Percentiles rank a stretch among this genome's conserved stretches.
Conservation (phyloP, 768 basidiomycete species). For the Leccinum broughii region DNA sequence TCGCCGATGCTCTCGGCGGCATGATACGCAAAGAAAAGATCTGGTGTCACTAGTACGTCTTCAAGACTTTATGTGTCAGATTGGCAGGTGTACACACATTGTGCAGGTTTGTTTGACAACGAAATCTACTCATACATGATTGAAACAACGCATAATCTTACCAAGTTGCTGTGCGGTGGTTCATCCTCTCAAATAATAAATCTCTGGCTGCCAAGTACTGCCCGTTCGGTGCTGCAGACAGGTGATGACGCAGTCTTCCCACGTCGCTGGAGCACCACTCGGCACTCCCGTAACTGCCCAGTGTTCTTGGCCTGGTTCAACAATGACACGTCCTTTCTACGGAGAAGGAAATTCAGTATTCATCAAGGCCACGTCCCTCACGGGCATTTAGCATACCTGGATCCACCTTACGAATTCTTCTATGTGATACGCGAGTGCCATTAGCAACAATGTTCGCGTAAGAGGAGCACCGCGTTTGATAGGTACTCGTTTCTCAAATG, state of each 20-base stretch:
- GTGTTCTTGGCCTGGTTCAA: conserved; percentile 38
- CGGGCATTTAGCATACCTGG: conserved; percentile 27
- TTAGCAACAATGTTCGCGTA: conserved; percentile 34
- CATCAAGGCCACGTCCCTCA: not conserved
- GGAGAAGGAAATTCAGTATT: not conserved
- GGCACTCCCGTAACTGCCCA: conserved; percentile 36
- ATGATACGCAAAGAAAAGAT: not conserved
- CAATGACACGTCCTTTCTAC: conserved; percentile 28
- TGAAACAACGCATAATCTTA: conserved; percentile 7
- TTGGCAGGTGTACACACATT: conserved; percentile 5
- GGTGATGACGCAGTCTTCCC: conserved; percentile 40
- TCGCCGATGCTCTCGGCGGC: not conserved
- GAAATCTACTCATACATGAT: conserved; percentile 9
- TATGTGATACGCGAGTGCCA: conserved; percentile 32
- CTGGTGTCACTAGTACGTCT: conserved; percentile 3
- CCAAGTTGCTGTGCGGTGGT: not conserved
- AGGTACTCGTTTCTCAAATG: conserved; percentile 39
- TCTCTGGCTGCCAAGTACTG: conserved; percentile 45
- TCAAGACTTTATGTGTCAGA: conserved; percentile 3
- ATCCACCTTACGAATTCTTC: conserved; percentile 33
- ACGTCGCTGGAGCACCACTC: conserved; percentile 21
- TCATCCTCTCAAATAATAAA: conserved; percentile 34
- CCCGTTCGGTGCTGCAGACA: conserved; percentile 40
- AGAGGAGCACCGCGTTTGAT: conserved; percentile 34
- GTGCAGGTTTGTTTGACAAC: conserved; percentile 15